phyloP scores from a whole-genome alignment of 352 stramenopile genomes.

The Elongisporangium prolatum region DNA sequence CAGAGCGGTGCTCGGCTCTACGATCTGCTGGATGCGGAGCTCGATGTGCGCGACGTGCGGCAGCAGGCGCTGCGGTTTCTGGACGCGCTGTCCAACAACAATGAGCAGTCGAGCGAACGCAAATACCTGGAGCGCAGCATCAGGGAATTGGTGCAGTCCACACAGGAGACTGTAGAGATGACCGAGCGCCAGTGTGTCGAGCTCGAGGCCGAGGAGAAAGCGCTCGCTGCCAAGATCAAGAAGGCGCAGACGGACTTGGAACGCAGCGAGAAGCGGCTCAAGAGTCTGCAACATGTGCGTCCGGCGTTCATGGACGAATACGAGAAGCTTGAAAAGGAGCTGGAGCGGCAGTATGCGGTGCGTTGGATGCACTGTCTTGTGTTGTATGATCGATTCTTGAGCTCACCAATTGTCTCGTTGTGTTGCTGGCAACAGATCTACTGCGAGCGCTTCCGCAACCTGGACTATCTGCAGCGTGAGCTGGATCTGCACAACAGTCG shows the following conservation, averaged over 20 bases:
- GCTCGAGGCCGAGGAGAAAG: conserved; percentile 91
- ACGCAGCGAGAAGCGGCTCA: conserved; percentile 93
- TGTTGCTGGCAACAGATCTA: conserved; percentile 68
- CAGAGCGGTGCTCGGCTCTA: conserved; percentile 90
- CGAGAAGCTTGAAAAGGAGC: conserved; percentile 95
- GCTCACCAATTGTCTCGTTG: neutral
- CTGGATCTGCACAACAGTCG: conserved; percentile 86
- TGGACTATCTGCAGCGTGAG: conserved; percentile 95
- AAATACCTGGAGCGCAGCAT: conserved; percentile 86
- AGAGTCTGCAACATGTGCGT: conserved; percentile 88
- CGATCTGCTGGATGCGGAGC: conserved; percentile 90
- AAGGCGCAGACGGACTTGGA: conserved; percentile 95
- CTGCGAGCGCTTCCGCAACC: conserved; percentile 93
- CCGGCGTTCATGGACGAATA: conserved; percentile 98
- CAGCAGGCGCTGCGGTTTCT: conserved; percentile 90
- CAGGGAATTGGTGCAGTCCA: conserved; percentile 61
- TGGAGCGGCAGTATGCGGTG: conserved; percentile 93
- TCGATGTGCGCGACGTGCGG: conserved; percentile 79
- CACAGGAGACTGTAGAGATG: conserved; percentile 83
- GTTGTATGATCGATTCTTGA: neutral
- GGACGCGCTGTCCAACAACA: conserved; percentile 84
- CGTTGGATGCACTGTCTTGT: neutral
- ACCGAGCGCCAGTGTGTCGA: conserved; percentile 88
- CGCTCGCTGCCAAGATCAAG: conserved; percentile 90
- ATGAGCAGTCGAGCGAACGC: conserved; percentile 81